A percentile compares a stretch with the other conserved stretches of the same genome.
phyloP scores from a whole-genome alignment of 441 rosid genomes.

The Viola pubescens region DNA sequence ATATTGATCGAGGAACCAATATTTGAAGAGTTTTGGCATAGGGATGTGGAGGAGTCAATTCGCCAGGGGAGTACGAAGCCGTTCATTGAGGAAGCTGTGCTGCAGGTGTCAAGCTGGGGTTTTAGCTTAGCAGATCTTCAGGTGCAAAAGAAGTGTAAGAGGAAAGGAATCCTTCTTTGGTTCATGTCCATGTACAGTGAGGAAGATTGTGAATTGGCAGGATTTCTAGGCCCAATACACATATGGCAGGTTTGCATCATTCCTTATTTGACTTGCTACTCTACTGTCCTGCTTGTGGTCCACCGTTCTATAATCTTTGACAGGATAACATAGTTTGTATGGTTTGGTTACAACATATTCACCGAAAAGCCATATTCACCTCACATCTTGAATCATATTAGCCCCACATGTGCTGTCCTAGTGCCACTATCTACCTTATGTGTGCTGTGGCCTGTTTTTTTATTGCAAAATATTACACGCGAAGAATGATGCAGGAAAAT shows the following conservation, averaged over 20 bases:
- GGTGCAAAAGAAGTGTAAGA: constrained; percentile 35
- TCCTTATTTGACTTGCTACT: constrained; percentile 3
- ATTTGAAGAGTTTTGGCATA: constrained; percentile 59
- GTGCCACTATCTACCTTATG: no score
- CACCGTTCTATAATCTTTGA: background rate
- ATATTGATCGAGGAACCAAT: constrained; percentile 50
- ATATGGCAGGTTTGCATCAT: constrained; percentile 59
- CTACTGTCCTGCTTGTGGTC: background rate
- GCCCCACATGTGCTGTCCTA: background rate
- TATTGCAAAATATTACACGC: no score
- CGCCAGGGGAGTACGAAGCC: constrained; percentile 56
- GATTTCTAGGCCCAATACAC: constrained; percentile 65
- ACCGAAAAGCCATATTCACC: background rate
- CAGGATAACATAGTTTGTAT: background rate
- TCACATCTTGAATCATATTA: background rate
- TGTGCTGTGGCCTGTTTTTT: no score
- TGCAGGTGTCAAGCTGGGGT: constrained; percentile 64
- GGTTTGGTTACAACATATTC: background rate
- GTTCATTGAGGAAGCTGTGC: constrained; percentile 53
- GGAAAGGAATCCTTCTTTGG: constrained; percentile 39
- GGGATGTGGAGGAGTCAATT: constrained; percentile 65
- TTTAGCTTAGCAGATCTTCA: constrained; percentile 54
- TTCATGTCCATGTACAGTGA: constrained; percentile 36
- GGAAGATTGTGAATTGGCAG: constrained; percentile 41
- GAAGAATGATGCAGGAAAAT: no score